Percentiles rank a stretch among this genome's conserved stretches.
phyloP scores from a whole-genome alignment of 2,329 filamentous ascomycete genomes.

The Fonsecaea nubica region DNA sequence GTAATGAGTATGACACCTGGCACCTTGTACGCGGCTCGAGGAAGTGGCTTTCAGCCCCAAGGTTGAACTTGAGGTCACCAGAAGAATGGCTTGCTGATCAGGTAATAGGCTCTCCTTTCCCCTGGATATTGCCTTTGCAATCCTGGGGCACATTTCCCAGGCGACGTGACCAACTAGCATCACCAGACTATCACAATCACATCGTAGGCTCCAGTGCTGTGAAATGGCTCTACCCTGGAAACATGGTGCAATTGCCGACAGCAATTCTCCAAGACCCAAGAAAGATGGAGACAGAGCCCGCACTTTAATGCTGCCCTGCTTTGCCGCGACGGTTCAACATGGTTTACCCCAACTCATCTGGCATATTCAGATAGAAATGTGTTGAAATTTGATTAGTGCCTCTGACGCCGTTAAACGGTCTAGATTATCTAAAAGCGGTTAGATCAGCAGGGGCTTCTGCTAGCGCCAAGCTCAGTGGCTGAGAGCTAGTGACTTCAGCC shows the following conservation, averaged over 20 bases:
- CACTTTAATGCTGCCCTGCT: not conserved
- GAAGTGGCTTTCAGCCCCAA: not conserved
- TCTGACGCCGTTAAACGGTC: not conserved
- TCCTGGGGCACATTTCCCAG: not conserved
- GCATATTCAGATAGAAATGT: not conserved
- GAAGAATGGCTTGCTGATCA: constrained; percentile 5
- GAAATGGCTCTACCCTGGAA: not conserved
- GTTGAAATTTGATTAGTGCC: not conserved
- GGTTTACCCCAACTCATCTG: not conserved
- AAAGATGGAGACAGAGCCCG: not conserved
- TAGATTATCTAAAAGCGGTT: not conserved
- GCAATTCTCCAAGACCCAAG: not conserved
- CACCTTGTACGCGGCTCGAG: not conserved
- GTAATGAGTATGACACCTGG: not conserved
- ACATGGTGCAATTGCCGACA: not conserved
- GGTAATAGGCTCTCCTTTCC: not conserved
- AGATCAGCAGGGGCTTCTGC: not conserved
- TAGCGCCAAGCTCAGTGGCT: not conserved
- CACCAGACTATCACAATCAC: not conserved
- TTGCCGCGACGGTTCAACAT: not conserved
- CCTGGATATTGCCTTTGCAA: not conserved
- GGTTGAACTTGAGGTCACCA: not conserved
- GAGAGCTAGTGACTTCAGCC: not conserved
- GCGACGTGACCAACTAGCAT: not conserved
- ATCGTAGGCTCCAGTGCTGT: not conserved